phyloP scores from a whole-genome alignment of 2,329 filamentous ascomycete genomes.

The Tolypocladium cylindrosporum region DNA sequence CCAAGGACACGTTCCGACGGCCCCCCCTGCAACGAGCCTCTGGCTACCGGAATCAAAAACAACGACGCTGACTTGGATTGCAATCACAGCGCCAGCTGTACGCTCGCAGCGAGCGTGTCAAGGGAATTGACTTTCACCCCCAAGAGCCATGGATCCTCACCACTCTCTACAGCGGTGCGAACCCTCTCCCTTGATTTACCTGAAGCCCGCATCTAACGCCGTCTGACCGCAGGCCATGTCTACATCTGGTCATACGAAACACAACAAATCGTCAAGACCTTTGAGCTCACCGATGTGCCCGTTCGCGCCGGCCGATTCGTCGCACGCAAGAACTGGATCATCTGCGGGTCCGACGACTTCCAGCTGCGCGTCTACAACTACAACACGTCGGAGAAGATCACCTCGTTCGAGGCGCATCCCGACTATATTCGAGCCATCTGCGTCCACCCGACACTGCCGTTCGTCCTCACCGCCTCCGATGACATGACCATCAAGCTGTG shows the following conservation, averaged over 20 bases:
- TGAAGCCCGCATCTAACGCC: constrained; percentile 4
- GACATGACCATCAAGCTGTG: constrained; percentile 98
- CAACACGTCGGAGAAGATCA: constrained; percentile 98
- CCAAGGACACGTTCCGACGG: background rate
- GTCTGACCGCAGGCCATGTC: constrained; percentile 63
- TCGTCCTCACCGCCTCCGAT: constrained; percentile 91
- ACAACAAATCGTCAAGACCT: constrained; percentile 94
- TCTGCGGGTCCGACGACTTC: constrained; percentile 92
- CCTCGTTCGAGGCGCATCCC: constrained; percentile 91
- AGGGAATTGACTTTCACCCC: constrained; percentile 94
- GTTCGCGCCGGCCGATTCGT: constrained; percentile 95
- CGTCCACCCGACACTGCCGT: constrained; percentile 90
- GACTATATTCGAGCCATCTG: constrained; percentile 97
- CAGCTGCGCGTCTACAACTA: constrained; percentile 89
- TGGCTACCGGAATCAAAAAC: background rate
- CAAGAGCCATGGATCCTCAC: constrained; percentile 96
- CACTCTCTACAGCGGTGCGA: constrained; percentile 81
- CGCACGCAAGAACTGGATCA: constrained; percentile 97
- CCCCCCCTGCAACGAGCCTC: background rate
- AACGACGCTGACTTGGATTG: constrained; percentile 1
- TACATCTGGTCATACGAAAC: constrained; percentile 99
- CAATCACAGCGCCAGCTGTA: constrained; percentile 32
- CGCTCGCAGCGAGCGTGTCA: constrained; percentile 89
- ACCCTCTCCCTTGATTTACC: background rate
- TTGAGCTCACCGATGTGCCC: constrained; percentile 96